Evolutionary conservation across 768 basidiomycete species (phyloP).

Genomic region (Coprinellus aureogranulatus): DNA sequence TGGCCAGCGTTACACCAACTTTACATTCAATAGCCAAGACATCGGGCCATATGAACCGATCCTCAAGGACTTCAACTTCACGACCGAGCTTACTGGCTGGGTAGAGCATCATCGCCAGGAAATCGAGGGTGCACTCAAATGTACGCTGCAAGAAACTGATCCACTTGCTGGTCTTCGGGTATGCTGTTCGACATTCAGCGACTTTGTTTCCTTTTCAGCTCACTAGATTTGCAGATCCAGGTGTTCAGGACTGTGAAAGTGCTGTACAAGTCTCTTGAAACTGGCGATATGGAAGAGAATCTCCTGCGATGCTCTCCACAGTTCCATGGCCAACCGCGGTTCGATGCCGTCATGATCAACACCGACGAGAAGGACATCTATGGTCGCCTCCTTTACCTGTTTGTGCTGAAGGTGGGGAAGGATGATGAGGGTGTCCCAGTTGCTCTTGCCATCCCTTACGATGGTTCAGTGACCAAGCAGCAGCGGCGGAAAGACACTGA

Average conservation of each 20-base stretch:
- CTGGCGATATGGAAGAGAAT: not conserved
- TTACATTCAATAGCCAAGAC: not conserved
- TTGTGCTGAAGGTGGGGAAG: not conserved
- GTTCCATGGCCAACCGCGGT: conserved; percentile 8
- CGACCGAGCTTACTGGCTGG: not conserved
- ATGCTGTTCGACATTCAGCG: too few relatives aligned
- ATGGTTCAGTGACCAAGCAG: not conserved
- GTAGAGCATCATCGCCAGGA: not conserved
- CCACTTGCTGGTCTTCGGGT: too few relatives aligned
- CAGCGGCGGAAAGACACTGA: not conserved
- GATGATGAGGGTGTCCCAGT: not conserved
- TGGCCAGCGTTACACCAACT: not conserved
- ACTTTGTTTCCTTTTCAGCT: too few relatives aligned
- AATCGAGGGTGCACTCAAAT: not conserved
- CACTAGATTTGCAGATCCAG: not conserved
- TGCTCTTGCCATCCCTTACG: not conserved
- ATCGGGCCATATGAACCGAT: not conserved
- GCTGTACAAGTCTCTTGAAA: not conserved
- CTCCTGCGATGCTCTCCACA: conserved; percentile 17
- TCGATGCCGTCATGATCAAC: conserved; percentile 13
- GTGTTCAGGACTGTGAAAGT: not conserved
- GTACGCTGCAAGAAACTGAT: too few relatives aligned
- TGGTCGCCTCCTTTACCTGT: conserved; percentile 4
- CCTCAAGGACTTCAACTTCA: not conserved
- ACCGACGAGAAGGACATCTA: not conserved